Evolutionary conservation across 352 stramenopile genomes (phyloP).

Genomic region (Phytophthora hybrid): DNA sequence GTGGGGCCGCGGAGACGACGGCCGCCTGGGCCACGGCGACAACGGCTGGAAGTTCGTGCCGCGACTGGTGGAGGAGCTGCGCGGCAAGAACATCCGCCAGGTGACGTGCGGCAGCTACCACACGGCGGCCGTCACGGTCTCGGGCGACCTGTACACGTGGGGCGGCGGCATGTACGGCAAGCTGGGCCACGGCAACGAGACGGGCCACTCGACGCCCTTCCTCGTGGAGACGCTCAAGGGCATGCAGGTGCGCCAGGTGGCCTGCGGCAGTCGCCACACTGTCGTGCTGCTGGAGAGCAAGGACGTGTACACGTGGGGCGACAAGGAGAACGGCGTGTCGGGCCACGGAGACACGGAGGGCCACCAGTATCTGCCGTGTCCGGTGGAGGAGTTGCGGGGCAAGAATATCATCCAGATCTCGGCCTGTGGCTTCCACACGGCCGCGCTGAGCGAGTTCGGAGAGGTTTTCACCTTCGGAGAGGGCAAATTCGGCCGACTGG

Average conservation of each 20-base stretch:
- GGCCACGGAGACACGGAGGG: constrained; percentile 95
- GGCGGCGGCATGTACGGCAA: constrained; percentile 97
- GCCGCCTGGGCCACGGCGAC: constrained; percentile 91
- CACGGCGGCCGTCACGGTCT: constrained; percentile 94
- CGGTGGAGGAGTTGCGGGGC: constrained; percentile 89
- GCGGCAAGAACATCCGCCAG: constrained; percentile 91
- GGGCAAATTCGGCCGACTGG: constrained; percentile 91
- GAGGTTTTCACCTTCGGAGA: constrained; percentile 95
- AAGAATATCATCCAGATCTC: constrained; percentile 92
- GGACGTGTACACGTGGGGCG: constrained; percentile 95
- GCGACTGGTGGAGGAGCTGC: constrained; percentile 91
- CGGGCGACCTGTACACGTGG: constrained; percentile 95
- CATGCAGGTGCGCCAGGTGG: constrained; percentile 92
- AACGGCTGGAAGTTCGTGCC: constrained; percentile 99
- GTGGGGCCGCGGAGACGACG: constrained; percentile 91
- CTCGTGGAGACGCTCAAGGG: constrained; percentile 95
- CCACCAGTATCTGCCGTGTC: constrained; percentile 94
- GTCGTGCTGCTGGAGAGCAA: constrained; percentile 90
- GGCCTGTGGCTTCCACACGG: constrained; percentile 89
- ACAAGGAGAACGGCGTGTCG: constrained; percentile 96
- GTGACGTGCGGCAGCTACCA: constrained; percentile 97
- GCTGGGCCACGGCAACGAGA: constrained; percentile 93
- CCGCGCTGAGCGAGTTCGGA: constrained; percentile 81
- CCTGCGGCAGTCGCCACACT: constrained; percentile 95
- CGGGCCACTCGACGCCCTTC: constrained; percentile 93